A percentile compares a stretch with the other conserved stretches of the same genome.
Evolutionary conservation across 345 rosid genomes (phyloP).

Genomic region (Eucalyptus pumila): DNA sequence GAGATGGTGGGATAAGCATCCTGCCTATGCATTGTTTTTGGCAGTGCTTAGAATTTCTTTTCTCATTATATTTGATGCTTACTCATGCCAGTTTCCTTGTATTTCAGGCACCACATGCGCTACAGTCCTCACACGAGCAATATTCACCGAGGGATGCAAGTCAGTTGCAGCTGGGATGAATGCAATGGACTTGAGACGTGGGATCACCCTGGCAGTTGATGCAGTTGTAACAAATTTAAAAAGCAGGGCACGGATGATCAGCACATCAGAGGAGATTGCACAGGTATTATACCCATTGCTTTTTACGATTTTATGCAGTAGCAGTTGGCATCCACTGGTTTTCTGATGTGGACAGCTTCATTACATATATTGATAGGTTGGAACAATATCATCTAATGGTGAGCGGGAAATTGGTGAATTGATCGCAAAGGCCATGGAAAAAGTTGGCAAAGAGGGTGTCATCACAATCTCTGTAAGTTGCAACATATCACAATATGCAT

Average conservation of each 20-base stretch:
- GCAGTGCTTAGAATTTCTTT: neutral
- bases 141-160: conserved; percentile 89
- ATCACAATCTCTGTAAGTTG: conserved; percentile 78
- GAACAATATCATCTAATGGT: conserved; percentile 96
- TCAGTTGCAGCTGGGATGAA: conserved; percentile 97
- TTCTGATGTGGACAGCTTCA: neutral
- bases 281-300: conserved; percentile 19
- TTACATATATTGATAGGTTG: conserved; percentile 35
- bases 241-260: conserved; percentile 90
- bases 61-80: neutral
- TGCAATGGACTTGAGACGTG: conserved; percentile 92
- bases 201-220: conserved; percentile 91
- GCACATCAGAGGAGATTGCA: conserved; percentile 96
- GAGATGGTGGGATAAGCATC: conserved; percentile 56
- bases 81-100: neutral
- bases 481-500: neutral
- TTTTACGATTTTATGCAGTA: neutral
- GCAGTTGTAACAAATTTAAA: conserved; percentile 77
- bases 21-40: neutral
- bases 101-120: conserved; percentile 94
- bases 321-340: neutral
- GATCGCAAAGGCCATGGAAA: conserved; percentile 99
- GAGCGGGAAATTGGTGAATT: conserved; percentile 96
- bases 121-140: conserved; percentile 79
- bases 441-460: conserved; percentile 99